Evolutionary conservation across 345 rosid genomes (phyloP).

Genomic region (Populus tremula): DNA sequence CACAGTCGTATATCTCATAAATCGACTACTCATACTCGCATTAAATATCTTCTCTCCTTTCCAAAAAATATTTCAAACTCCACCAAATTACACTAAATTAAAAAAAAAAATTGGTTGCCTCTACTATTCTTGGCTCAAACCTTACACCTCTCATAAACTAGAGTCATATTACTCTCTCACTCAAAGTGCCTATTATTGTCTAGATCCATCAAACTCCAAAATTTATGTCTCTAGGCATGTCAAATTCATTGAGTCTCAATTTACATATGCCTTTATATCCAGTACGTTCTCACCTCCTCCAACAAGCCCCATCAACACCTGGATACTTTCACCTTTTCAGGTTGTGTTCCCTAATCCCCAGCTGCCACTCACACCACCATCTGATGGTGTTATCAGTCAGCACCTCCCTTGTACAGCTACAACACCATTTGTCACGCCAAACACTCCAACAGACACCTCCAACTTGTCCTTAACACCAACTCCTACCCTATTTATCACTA

Average conservation of each 20-base stretch:
- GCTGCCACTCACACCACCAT: too few relatives aligned
- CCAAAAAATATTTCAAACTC: neutral
- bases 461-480: fast-evolving
- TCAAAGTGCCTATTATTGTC: too few relatives aligned
- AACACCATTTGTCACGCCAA: too few relatives aligned
- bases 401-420: too few relatives aligned
- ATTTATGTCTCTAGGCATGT: neutral
- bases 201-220: neutral
- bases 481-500: too few relatives aligned
- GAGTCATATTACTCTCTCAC: neutral
- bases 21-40: neutral
- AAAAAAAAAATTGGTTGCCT: too few relatives aligned
- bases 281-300: neutral
- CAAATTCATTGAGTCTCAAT: too few relatives aligned
- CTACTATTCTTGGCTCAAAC: fast-evolving
- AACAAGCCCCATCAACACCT: fast-evolving
- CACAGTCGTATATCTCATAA: too few relatives aligned
- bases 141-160: neutral
- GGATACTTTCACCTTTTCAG: fast-evolving
- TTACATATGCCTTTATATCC: fast-evolving
- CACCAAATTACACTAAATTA: neutral
- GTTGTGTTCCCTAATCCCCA: too few relatives aligned
- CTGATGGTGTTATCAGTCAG: too few relatives aligned
- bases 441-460: too few relatives aligned
- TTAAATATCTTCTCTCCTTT: neutral